A percentile compares a stretch with the other conserved stretches of the same genome.
Evolutionary conservation across 768 basidiomycete species (phyloP).

Genomic region (Podaxis carcinomalis): DNA sequence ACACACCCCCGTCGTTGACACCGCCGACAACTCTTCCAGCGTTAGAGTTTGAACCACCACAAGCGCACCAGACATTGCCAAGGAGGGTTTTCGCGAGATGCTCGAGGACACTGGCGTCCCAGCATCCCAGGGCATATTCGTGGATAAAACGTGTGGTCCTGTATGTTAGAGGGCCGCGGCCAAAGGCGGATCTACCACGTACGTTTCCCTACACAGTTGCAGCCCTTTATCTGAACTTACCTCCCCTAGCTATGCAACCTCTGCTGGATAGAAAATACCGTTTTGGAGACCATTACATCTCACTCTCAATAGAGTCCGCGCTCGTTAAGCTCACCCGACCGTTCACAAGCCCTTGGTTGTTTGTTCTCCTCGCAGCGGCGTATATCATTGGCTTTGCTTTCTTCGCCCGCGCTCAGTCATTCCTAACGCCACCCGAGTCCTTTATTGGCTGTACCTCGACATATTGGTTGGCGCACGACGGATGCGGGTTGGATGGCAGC

Average conservation of each 20-base stretch:
- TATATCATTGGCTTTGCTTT: conserved; percentile 76
- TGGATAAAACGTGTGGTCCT: conserved; percentile 16
- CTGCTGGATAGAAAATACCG: conserved; percentile 47
- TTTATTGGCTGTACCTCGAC: conserved; percentile 66
- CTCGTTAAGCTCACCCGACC: conserved; percentile 47
- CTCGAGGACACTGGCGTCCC: conserved; percentile 14
- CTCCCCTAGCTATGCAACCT: conserved; percentile 45
- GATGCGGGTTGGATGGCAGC: conserved; percentile 70
- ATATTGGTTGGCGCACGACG: conserved; percentile 66
- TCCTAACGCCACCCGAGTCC: conserved; percentile 57
- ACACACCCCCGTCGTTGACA: conserved; percentile 16
- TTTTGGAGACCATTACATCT: conserved; percentile 30
- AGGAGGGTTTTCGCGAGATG: conserved; percentile 16
- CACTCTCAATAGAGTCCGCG: conserved; percentile 49
- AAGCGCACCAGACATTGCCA: conserved; percentile 7
- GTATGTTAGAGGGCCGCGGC: conserved; percentile 57
- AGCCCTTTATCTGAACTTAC: conserved; percentile 1
- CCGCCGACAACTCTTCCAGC: conserved; percentile 12
- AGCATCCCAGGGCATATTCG: conserved; percentile 19
- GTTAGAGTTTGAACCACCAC: not conserved
- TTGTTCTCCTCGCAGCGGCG: conserved; percentile 47
- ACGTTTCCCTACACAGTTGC: conserved; percentile 15
- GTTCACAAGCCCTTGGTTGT: conserved; percentile 49
- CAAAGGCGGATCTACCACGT: conserved; percentile 50
- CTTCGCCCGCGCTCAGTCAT: conserved; percentile 69